phyloP scores from a whole-genome alignment of 2,329 filamentous ascomycete species.

The Neofusicoccum umdonicola region DNA sequence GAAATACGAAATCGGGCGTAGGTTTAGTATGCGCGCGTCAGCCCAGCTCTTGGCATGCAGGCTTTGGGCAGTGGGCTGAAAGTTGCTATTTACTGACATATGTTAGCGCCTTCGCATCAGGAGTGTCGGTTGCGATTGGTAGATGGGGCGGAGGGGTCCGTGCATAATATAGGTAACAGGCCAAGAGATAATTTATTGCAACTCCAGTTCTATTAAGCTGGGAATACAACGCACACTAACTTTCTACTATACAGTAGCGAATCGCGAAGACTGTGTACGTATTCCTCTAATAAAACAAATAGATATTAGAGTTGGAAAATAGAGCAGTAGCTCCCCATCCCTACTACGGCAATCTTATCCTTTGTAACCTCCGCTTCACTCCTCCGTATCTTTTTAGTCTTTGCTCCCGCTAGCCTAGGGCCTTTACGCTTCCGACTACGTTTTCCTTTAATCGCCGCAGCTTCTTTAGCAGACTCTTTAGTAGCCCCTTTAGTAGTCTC shows the following conservation, averaged over 20 bases:
- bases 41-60: background rate
- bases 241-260: too few species aligned
- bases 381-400: constrained; percentile 13
- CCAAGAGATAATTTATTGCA: too few species aligned
- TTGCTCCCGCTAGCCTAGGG: background rate
- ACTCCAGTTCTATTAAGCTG: too few species aligned
- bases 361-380: constrained; percentile 8
- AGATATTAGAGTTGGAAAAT: constrained; percentile 2
- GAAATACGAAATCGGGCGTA: background rate
- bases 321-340: constrained; percentile 12
- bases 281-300: too few species aligned
- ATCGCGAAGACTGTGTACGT: too few species aligned
- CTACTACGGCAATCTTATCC: constrained; percentile 13
- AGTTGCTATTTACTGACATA: background rate
- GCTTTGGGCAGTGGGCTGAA: background rate
- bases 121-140: background rate
- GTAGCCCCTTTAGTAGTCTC: constrained; percentile 19
- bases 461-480: constrained; percentile 19
- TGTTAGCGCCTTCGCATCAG: background rate
- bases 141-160: background rate
- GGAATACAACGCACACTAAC: too few species aligned
- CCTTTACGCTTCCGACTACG: background rate
- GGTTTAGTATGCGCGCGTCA: background rate
- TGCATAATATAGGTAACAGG: too few species aligned
- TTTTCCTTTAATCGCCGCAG: background rate